Base-by-base conservation (phyloP, 257 asterid genomes). In the Scutellaria barbata region DNA sequence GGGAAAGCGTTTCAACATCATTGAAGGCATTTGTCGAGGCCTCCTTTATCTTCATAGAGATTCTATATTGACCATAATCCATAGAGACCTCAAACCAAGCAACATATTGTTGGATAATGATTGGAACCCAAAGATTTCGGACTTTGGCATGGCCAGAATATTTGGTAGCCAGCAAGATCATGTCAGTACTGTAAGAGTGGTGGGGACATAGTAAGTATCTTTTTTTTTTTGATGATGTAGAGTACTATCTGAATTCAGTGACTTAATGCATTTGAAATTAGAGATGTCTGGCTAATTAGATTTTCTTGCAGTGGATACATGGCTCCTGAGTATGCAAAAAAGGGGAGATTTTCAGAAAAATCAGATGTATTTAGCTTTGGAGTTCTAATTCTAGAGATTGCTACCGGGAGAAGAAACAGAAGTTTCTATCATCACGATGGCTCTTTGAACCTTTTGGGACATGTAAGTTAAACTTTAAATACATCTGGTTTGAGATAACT, bases 121-220 rank as follows among this genome's bases (percentile, higher is more conserved):
- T 42, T 42, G 46, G 46, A 42, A 42, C 46, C 46, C 90, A 10
- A 83, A 85, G 46, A 87, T 87, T 67, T 83, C 93, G 8, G 90
- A 87, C 66, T 87, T 87, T 42, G 92, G 85, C 20, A 69, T 83
- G 81, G 93, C 87, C 13, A 85, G 85, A 63, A 80, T 87, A 39
- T 81, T 67, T 43, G 79, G 85, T 30, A 81, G 74, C 54, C 80
- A 64, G 17, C 80, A 87, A 71, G 86, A 85, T 74, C 83, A 87
- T 71, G 90, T 66, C 74, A 83, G 79, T 63, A 87, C 90, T 25
- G 46, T 6, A 42, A 42, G 46, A 42, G 46, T 42, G 11, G 46
- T 42, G 3, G 46, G 46, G 10, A 42, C 46, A 42, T 84, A 79
- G 92, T 84, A 82, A 74, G 88, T 70, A 14, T 37, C 56, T 37